Evolutionary conservation across 2,329 filamentous ascomycete species (phyloP).

Genomic region (Sclerotiophoma versabilis): DNA sequence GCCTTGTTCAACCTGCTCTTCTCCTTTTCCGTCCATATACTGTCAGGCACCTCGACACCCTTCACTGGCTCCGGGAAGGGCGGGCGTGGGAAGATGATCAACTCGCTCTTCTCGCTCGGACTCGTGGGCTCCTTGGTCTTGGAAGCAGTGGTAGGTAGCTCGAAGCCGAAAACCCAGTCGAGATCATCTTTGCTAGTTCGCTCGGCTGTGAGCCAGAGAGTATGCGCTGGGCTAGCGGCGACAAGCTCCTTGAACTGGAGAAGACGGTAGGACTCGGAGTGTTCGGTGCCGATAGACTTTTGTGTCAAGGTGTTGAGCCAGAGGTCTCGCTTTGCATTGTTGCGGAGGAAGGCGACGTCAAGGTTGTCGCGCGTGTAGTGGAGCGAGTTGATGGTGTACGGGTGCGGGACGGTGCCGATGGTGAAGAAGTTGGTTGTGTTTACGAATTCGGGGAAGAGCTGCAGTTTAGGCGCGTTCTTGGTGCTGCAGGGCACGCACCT

Average conservation of each 20-base stretch:
- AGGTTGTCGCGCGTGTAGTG: conserved; percentile 61
- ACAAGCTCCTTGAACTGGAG: conserved; percentile 82
- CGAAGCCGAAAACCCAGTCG: conserved; percentile 90
- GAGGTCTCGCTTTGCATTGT: conserved; percentile 73
- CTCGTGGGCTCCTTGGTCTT: conserved; percentile 63
- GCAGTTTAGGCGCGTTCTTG: conserved; percentile 69
- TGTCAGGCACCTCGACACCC: conserved; percentile 58
- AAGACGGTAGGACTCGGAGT: conserved; percentile 70
- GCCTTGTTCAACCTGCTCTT: conserved; percentile 63
- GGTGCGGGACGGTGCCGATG: conserved; percentile 88
- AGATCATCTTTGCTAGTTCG: conserved; percentile 69
- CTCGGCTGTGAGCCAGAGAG: conserved; percentile 84
- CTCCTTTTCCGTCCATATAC: conserved; percentile 64
- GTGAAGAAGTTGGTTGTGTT: conserved; percentile 79
- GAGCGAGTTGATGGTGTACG: conserved; percentile 80
- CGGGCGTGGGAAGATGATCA: conserved; percentile 54
- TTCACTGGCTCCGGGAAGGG: conserved; percentile 56
- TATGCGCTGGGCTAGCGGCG: conserved; percentile 68
- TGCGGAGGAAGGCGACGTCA: conserved; percentile 54
- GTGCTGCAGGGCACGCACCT: conserved; percentile 76
- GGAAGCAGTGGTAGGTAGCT: conserved; percentile 67
- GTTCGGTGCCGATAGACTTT: conserved; percentile 68
- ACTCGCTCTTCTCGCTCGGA: conserved; percentile 65
- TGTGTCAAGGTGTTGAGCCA: conserved; percentile 80
- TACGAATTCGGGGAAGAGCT: conserved; percentile 70